Percentiles rank a stretch among this genome's conserved stretches.
Conservation (phyloP, 2,329 filamentous ascomycete genomes). For the Microcyclospora tardicrescens region DNA sequence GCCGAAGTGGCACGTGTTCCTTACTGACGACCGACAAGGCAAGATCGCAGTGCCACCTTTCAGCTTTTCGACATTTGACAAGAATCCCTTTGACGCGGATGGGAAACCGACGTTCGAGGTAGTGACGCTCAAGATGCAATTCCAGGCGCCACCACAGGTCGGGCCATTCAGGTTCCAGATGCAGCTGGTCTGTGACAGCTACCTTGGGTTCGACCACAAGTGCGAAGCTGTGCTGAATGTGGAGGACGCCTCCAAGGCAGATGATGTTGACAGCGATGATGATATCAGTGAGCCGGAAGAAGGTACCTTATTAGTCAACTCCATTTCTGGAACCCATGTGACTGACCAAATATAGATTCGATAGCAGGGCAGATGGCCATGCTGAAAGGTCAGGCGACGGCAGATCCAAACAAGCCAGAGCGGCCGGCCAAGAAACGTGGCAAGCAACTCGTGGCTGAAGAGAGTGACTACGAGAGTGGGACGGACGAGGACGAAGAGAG, state of each 20-base stretch:
- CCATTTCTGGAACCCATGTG: neutral
- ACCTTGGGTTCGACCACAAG: slow-evolving; percentile 86
- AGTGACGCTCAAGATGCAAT: slow-evolving; percentile 94
- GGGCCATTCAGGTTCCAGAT: slow-evolving; percentile 92
- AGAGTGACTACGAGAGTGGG: slow-evolving; percentile 25
- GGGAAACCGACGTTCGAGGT: slow-evolving; percentile 69
- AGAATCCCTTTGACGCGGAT: slow-evolving; percentile 62
- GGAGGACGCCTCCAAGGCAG: slow-evolving; percentile 77
- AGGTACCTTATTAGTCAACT: slow-evolving; percentile 46
- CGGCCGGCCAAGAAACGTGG: slow-evolving; percentile 4
- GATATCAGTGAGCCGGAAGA: slow-evolving; percentile 98
- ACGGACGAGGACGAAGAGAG: slow-evolving; percentile 26
- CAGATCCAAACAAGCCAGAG: slow-evolving; percentile 11
- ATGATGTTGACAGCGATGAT: slow-evolving; percentile 57
- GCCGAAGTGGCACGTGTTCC: slow-evolving; percentile 86
- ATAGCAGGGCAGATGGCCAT: slow-evolving; percentile 27
- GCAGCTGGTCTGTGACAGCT: slow-evolving; percentile 88
- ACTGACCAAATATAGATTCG: slow-evolving; percentile 19
- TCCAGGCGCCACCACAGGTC: slow-evolving; percentile 82
- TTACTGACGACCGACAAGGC: slow-evolving; percentile 84
- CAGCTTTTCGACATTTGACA: slow-evolving; percentile 85
- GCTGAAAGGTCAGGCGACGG: slow-evolving; percentile 21
- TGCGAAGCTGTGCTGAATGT: slow-evolving; percentile 81
- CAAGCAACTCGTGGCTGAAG: slow-evolving; percentile 14
- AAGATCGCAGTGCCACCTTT: slow-evolving; percentile 96